Evolutionary conservation across 2,329 filamentous ascomycete genomes (phyloP).

Genomic region (Aspergillus aculeatus): DNA sequence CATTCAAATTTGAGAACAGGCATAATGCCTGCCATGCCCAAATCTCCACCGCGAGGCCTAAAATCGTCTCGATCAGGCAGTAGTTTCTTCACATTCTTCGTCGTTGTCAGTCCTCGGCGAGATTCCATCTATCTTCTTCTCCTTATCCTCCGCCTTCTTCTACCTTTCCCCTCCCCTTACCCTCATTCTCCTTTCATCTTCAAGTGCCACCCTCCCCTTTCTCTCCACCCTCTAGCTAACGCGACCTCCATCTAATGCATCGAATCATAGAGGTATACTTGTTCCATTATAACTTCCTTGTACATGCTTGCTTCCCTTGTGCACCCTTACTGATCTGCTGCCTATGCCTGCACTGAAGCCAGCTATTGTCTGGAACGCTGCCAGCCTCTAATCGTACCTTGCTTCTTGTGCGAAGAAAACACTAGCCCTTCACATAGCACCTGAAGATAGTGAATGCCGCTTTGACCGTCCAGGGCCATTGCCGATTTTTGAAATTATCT

Average conservation of each 20-base stretch:
- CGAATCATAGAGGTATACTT: neutral
- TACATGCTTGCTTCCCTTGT: neutral
- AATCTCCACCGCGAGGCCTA: conserved; percentile 17
- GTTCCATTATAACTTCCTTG: neutral
- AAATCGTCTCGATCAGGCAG: conserved; percentile 11
- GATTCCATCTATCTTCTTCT: conserved; percentile 2
- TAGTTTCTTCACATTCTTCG: conserved; percentile 8
- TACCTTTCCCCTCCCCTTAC: neutral
- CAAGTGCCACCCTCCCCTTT: too few relatives aligned
- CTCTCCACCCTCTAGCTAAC: neutral
- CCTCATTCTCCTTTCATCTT: neutral
- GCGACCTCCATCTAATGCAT: neutral
- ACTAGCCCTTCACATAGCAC: neutral
- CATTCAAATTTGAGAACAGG: neutral
- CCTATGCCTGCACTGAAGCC: neutral
- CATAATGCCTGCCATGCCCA: conserved; percentile 15
- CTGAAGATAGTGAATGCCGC: neutral
- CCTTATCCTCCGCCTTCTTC: neutral
- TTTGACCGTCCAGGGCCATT: neutral
- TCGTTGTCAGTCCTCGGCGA: neutral
- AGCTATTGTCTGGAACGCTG: neutral
- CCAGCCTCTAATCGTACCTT: neutral
- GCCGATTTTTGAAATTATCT: neutral
- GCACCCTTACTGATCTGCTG: neutral
- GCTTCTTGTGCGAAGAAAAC: neutral